phyloP scores from a whole-genome alignment of 2,329 filamentous ascomycete species.

The Ceratocystis cubensis region DNA sequence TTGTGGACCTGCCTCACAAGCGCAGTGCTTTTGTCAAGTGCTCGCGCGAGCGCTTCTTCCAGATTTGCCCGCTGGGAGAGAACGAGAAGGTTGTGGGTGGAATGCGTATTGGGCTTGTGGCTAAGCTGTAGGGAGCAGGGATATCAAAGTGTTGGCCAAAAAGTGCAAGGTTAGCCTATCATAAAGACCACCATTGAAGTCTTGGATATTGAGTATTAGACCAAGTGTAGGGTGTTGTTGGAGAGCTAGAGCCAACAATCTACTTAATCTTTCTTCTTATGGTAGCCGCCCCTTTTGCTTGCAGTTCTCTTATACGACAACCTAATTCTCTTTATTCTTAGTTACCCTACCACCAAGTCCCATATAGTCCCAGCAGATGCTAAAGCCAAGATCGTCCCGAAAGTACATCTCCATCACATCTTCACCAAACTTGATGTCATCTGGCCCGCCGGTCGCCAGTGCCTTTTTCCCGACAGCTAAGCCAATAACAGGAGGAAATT shows the following conservation, averaged over 20 bases:
- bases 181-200: background rate
- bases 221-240: too few species aligned
- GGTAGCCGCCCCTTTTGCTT: background rate
- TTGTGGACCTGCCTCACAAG: conserved; percentile 61
- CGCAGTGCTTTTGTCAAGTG: conserved; percentile 54
- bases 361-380: conserved; percentile 46
- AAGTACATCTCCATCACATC: conserved; percentile 54
- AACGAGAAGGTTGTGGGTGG: conserved; percentile 45
- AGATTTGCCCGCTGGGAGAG: conserved; percentile 47
- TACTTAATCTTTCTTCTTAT: too few species aligned
- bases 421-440: conserved; percentile 46
- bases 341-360: conserved; percentile 30
- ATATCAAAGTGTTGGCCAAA: background rate
- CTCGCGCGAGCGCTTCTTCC: conserved; percentile 56
- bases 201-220: too few species aligned
- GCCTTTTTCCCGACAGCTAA: conserved; percentile 59
- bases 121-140: conserved; percentile 35
- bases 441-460: conserved; percentile 46
- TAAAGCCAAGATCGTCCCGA: conserved; percentile 53
- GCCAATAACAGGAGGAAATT: conserved; percentile 54
- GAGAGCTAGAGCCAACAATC: too few species aligned
- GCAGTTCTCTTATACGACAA: background rate
- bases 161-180: background rate
- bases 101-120: conserved; percentile 40
- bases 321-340: background rate